These are phyloP conservation scores for Synchytrium microbalum DNA, from an alignment of 371 early-diverging fungal genomes.

Conservation along the genomic window DNA sequence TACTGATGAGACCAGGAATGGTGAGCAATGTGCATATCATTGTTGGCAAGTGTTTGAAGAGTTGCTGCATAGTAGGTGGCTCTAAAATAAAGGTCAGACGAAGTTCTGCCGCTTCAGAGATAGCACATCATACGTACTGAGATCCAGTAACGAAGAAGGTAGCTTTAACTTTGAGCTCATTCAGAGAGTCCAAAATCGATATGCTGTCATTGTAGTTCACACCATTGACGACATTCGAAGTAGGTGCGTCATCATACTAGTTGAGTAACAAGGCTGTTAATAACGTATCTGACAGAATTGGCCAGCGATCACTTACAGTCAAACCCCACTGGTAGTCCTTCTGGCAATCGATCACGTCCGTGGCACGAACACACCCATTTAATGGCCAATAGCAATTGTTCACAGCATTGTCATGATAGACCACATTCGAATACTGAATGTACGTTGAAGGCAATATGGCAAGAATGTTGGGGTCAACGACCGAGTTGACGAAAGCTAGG, in stretches of 20 bases:
- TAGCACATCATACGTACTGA: no score
- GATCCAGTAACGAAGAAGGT: conserved; percentile 66
- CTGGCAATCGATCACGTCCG: not conserved
- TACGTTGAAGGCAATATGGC: not conserved
- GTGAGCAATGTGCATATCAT: conserved; percentile 60
- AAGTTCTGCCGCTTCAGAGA: no score
- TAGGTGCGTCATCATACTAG: conserved; percentile 18
- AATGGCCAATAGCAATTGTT: conserved; percentile 4
- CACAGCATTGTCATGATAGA: not conserved
- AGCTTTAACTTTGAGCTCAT: conserved; percentile 32
- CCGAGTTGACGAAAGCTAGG: conserved; percentile 1
- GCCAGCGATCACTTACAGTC: not conserved
- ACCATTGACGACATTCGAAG: conserved; percentile 13
- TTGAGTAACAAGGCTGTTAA: not conserved
- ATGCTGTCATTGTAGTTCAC: conserved; percentile 10
- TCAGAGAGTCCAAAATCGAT: conserved; percentile 3
- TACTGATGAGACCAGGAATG: conserved; percentile 43
- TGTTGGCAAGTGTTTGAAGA: conserved; percentile 13
- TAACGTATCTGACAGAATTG: not conserved
- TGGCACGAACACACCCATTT: not conserved
- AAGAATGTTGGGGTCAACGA: not conserved
- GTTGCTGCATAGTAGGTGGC: conserved; percentile 21
- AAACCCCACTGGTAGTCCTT: not conserved
- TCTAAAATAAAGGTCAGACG: no score
- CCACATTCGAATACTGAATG: conserved; percentile 3